Evolutionary conservation across 148 eudicot genomes (phyloP).

Genomic region (Chenopodium album): DNA sequence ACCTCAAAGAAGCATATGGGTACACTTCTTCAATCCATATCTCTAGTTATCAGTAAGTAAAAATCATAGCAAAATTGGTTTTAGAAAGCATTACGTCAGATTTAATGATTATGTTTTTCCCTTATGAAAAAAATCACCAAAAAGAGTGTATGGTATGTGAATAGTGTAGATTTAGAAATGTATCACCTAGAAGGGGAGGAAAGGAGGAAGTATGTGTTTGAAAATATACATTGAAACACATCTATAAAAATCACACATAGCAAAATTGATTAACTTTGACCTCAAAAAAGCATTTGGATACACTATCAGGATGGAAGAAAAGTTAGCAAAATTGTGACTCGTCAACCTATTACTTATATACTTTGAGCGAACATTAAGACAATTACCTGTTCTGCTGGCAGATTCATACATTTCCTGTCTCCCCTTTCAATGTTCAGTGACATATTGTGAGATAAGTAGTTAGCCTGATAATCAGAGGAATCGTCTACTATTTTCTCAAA

Average conservation of each 20-base stretch:
- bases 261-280: background rate
- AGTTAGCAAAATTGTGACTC: background rate
- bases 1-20: background rate
- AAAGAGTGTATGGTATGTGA: too few relatives aligned
- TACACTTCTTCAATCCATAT: background rate
- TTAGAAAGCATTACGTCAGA: too few relatives aligned
- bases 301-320: background rate
- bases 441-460: background rate
- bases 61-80: too few relatives aligned
- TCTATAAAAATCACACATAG: background rate
- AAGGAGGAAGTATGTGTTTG: too few relatives aligned
- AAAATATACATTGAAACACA: background rate
- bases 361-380: background rate
- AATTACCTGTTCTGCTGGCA: slow-evolving; percentile 44
- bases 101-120: too few relatives aligned
- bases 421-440: slow-evolving; percentile 8
- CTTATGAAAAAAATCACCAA: too few relatives aligned
- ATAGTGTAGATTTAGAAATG: too few relatives aligned
- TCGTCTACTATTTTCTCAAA: slow-evolving; percentile 13
- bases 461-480: slow-evolving; percentile 21
- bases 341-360: background rate
- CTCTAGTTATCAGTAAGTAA: too few relatives aligned
- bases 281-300: background rate
- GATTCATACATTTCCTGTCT: slow-evolving; percentile 18
- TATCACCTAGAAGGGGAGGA: too few relatives aligned